A percentile compares a stretch with the other conserved stretches of the same genome.
phyloP scores from a whole-genome alignment of 805 yeast species.

The Suhomyces prunicola region DNA sequence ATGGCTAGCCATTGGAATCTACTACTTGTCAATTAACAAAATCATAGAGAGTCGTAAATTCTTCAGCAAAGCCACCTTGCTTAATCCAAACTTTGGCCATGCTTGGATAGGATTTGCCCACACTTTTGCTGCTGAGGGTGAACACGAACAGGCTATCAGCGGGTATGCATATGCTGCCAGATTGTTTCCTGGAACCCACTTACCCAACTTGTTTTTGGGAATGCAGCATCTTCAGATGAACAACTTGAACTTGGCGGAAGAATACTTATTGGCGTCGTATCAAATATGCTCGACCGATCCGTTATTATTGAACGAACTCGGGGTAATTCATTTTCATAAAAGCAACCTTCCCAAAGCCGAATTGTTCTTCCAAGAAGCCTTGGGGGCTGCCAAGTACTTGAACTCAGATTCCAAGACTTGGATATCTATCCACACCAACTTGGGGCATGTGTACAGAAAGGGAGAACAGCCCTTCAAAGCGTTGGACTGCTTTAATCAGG shows the following conservation, averaged over 20 bases:
- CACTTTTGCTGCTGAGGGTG: conserved; percentile 97
- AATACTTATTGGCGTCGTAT: conserved; percentile 72
- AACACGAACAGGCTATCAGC: conserved; percentile 96
- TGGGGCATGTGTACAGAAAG: conserved; percentile 85
- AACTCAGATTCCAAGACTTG: conserved; percentile 81
- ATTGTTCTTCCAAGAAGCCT: conserved; percentile 63
- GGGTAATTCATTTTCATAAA: conserved; percentile 84
- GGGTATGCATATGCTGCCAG: conserved; percentile 96
- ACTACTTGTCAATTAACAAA: conserved; percentile 72
- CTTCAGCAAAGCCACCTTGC: conserved; percentile 83
- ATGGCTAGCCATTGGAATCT: conserved; percentile 91
- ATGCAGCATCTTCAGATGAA: conserved; percentile 94
- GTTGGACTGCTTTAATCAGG: conserved; percentile 70
- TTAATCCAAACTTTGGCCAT: conserved; percentile 86
- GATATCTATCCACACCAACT: conserved; percentile 78
- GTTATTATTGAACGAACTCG: conserved; percentile 82
- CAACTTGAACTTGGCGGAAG: conserved; percentile 79
- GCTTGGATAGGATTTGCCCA: conserved; percentile 99
- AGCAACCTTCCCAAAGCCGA: conserved; percentile 68
- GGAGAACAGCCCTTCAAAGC: conserved; percentile 62
- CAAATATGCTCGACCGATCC: conserved; percentile 85
- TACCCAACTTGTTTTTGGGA: conserved; percentile 86
- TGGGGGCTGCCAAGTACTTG: conserved; percentile 61
- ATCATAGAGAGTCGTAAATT: conserved; percentile 80
- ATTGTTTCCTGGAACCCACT: conserved; percentile 84